phyloP scores from a whole-genome alignment of 768 basidiomycete genomes.

The Rhodotorula graminis region DNA sequence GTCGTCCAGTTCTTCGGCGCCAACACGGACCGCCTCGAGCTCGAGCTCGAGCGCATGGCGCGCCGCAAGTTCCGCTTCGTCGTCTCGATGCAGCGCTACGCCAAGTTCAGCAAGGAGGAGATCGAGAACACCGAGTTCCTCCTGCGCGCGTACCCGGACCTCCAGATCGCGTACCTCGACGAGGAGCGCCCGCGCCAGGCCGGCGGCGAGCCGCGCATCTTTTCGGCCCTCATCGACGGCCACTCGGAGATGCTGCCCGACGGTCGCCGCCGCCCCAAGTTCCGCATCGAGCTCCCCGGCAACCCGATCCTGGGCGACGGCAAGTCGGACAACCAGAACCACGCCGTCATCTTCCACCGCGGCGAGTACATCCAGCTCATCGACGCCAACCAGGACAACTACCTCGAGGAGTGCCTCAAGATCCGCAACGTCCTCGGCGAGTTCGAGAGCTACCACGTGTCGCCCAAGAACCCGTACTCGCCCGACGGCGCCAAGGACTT shows the following conservation, averaged over 20 bases:
- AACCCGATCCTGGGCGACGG: conserved; percentile 99
- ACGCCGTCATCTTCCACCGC: conserved; percentile 98
- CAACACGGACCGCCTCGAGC: conserved; percentile 92
- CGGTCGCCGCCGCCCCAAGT: conserved; percentile 86
- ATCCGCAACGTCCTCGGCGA: conserved; percentile 97
- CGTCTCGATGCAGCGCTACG: conserved; percentile 98
- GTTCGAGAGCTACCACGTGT: conserved; percentile 86
- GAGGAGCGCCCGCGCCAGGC: conserved; percentile 91
- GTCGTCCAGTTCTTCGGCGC: conserved; percentile 96
- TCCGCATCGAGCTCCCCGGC: conserved; percentile 95
- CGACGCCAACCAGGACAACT: conserved; percentile 99
- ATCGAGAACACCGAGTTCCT: conserved; percentile 98
- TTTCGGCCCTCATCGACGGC: conserved; percentile 93
- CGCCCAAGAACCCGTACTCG: conserved; percentile 84
- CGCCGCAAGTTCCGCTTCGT: conserved; percentile 98
- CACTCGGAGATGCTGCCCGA: conserved; percentile 92
- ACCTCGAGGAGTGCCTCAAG: conserved; percentile 98
- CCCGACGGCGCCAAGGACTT: conserved; percentile 53
- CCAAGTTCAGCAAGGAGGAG: conserved; percentile 99
- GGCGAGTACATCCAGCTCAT: conserved; percentile 99
- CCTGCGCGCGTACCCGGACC: conserved; percentile 92
- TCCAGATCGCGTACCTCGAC: conserved; percentile 97
- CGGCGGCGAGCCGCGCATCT: conserved; percentile 89
- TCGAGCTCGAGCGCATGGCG: conserved; percentile 95
- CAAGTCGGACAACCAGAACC: conserved; percentile 99